Conservation (phyloP, 129 eudicot genomes). For the Silybum marianum region DNA sequence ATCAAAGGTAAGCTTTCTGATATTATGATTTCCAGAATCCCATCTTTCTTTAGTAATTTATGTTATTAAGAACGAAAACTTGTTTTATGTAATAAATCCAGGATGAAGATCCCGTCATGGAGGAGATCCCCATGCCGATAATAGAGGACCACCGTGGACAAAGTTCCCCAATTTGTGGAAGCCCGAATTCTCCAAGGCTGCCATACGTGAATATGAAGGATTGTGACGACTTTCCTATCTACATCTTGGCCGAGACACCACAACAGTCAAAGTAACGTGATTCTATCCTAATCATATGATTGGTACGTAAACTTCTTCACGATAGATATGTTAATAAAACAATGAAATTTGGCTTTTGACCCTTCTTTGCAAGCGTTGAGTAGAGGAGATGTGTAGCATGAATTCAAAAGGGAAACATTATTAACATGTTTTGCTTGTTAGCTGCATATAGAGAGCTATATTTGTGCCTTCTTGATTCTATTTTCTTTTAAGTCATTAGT, state of each 20-base stretch:
- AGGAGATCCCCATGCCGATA: conserved; percentile 37
- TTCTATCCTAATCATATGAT: too few species aligned
- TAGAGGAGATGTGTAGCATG: too few species aligned
- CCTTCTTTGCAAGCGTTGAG: too few species aligned
- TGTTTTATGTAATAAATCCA: background rate
- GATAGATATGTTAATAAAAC: too few species aligned
- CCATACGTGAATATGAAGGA: conserved; percentile 29
- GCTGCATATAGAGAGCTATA: too few species aligned
- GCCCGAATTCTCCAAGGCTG: conserved; percentile 47
- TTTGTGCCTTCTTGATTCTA: too few species aligned
- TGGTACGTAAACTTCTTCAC: too few species aligned
- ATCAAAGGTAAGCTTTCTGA: conserved; percentile 13
- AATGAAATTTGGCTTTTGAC: too few species aligned
- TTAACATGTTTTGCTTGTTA: too few species aligned
- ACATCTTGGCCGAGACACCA: conserved; percentile 46
- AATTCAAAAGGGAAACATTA: too few species aligned
- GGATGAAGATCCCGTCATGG: too few species aligned
- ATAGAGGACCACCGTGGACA: conserved; percentile 15
- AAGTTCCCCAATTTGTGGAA: conserved; percentile 26
- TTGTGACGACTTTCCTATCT: conserved; percentile 34
- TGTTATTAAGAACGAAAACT: background rate
- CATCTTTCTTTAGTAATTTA: background rate
- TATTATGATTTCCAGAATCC: background rate
- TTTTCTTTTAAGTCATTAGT: too few species aligned
- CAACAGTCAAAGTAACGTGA: background rate